These are phyloP conservation scores for Phytophthora palmivora DNA, from an alignment of 352 stramenopile species.

Conservation along the genomic window DNA sequence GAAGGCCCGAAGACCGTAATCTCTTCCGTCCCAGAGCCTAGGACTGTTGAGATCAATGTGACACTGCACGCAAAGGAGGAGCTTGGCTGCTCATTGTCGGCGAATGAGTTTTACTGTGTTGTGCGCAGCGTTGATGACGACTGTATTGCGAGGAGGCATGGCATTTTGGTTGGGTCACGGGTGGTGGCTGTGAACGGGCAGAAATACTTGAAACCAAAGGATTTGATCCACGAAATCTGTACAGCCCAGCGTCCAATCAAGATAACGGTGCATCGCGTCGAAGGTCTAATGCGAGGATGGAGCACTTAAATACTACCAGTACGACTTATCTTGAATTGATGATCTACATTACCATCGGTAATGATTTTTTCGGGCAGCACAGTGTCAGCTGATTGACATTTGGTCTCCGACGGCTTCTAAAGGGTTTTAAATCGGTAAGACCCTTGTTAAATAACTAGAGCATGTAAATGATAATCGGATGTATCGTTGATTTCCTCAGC, in stretches of 20 bases:
- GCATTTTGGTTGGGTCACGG: constrained; percentile 71
- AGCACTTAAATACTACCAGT: constrained; percentile 26
- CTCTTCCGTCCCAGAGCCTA: constrained; percentile 68
- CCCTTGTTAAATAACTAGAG: constrained; percentile 39
- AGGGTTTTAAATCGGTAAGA: too few relatives aligned
- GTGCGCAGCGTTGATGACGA: constrained; percentile 65
- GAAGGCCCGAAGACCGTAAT: constrained; percentile 41
- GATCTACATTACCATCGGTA: background rate
- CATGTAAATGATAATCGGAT: constrained; percentile 33
- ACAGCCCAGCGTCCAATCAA: constrained; percentile 61
- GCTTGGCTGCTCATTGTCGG: constrained; percentile 66
- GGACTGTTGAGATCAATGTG: constrained; percentile 62
- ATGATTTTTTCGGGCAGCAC: constrained; percentile 2
- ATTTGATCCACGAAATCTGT: constrained; percentile 60
- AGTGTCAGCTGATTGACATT: constrained; percentile 6
- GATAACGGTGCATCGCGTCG: constrained; percentile 76
- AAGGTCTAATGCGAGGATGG: constrained; percentile 81
- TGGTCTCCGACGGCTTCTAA: constrained; percentile 14
- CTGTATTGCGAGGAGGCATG: constrained; percentile 57
- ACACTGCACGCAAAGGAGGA: constrained; percentile 62
- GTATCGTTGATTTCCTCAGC: too few relatives aligned
- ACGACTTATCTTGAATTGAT: background rate
- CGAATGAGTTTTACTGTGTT: constrained; percentile 61
- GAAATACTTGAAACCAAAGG: constrained; percentile 51
- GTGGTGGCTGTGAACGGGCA: constrained; percentile 74